Conservation (phyloP, 495 filamentous ascomycete species). For the Podospora didyma region DNA sequence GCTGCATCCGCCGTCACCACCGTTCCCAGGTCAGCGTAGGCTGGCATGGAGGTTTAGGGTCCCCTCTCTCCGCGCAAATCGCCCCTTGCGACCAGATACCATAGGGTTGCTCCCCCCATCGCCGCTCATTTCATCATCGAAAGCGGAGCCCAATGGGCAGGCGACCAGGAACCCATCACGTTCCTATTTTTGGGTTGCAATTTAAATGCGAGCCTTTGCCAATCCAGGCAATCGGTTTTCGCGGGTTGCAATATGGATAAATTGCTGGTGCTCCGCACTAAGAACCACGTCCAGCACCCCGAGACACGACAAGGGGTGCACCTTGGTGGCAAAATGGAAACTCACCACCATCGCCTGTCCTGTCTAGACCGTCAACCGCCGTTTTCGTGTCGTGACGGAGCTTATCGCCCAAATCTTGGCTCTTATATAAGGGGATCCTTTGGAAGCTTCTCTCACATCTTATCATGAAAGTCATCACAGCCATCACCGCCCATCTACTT, state of each 20-base stretch:
- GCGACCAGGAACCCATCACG: slow-evolving; percentile 3
- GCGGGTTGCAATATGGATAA: slow-evolving; percentile 32
- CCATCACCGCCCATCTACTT: neutral
- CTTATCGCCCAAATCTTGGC: too few relatives aligned
- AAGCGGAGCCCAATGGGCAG: slow-evolving; percentile 5
- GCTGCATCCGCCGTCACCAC: neutral
- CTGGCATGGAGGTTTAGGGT: neutral
- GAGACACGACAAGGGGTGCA: slow-evolving; percentile 1
- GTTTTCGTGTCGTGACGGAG: neutral
- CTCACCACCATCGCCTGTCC: slow-evolving; percentile 3
- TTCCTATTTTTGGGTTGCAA: slow-evolving; percentile 22
- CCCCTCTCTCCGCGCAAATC: neutral
- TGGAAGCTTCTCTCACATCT: too few relatives aligned
- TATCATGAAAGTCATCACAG: neutral
- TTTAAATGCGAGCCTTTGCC: slow-evolving; percentile 15
- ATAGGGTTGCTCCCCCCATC: neutral
- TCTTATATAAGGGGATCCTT: neutral
- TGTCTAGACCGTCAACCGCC: neutral
- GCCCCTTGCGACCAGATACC: neutral
- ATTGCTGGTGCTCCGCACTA: slow-evolving; percentile 24
- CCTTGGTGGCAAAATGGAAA: slow-evolving; percentile 1
- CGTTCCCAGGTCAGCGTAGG: neutral
- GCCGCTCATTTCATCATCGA: neutral
- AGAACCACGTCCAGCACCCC: slow-evolving; percentile 12
- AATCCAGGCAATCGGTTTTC: slow-evolving; percentile 37